Evolutionary conservation across 2,329 filamentous ascomycete species (phyloP).

Genomic region (Penicillium sp.): DNA sequence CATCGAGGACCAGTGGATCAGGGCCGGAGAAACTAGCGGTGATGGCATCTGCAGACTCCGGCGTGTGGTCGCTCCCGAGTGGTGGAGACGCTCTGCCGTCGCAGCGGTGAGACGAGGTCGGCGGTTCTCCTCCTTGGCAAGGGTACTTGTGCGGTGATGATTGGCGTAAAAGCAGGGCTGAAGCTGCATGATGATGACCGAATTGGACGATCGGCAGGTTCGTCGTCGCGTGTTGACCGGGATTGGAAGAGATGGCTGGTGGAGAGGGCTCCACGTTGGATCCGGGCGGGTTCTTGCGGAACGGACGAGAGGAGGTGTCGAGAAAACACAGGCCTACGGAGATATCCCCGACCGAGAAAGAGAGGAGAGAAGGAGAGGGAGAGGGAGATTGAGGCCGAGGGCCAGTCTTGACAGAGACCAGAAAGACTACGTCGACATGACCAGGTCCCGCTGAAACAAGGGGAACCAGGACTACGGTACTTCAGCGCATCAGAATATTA

Average conservation of each 20-base stretch:
- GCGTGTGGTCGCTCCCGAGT: slow-evolving; percentile 17
- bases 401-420: too few species aligned
- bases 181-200: slow-evolving; percentile 24
- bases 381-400: not conserved
- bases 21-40: slow-evolving; percentile 12
- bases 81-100: slow-evolving; percentile 11
- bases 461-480: too few species aligned
- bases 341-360: not conserved
- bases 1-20: slow-evolving; percentile 15
- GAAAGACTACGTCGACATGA: not conserved
- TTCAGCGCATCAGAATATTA: too few species aligned
- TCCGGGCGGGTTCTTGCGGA: not conserved
- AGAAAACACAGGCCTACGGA: not conserved
- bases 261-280: slow-evolving; percentile 19
- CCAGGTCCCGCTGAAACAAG: not conserved
- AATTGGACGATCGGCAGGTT: slow-evolving; percentile 22
- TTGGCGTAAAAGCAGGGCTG: slow-evolving; percentile 20
- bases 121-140: slow-evolving; percentile 18
- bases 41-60: slow-evolving; percentile 18
- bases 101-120: slow-evolving; percentile 25
- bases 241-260: slow-evolving; percentile 13
- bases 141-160: slow-evolving; percentile 9
- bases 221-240: slow-evolving; percentile 9
- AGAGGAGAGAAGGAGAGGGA: not conserved
- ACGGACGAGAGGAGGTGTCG: not conserved